These are phyloP conservation scores for Eimeria sp. DNA, from an alignment of 169 alveolate species.

Conservation along the genomic window DNA sequence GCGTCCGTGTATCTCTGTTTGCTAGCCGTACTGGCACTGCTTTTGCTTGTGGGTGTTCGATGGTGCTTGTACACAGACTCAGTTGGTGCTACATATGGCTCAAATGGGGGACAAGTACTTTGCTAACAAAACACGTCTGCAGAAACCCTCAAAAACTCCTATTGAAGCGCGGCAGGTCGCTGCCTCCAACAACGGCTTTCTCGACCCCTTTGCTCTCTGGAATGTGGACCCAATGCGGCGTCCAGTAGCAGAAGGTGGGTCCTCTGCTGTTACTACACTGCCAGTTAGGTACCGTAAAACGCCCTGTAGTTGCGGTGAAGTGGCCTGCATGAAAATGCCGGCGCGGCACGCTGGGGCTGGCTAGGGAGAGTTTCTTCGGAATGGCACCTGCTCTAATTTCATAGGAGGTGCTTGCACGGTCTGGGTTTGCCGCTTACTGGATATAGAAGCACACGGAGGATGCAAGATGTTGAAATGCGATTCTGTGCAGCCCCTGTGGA, in stretches of 20 bases:
- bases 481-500: constrained; percentile 43
- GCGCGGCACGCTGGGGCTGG: too few relatives aligned
- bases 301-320: not conserved
- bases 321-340: too few relatives aligned
- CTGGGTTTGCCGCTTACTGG: too few relatives aligned
- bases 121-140: not conserved
- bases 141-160: constrained; percentile 43
- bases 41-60: not conserved
- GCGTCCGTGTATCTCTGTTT: not conserved
- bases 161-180: constrained; percentile 53
- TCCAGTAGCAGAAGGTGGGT: constrained; percentile 42
- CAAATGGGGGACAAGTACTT: constrained; percentile 30
- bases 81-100: constrained; percentile 56
- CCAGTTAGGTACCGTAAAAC: not conserved
- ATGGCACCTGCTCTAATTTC: too few relatives aligned
- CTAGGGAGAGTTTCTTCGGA: too few relatives aligned
- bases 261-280: not conserved
- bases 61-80: constrained; percentile 20
- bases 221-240: constrained; percentile 56
- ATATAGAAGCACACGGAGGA: too few relatives aligned
- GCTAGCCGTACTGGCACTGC: not conserved
- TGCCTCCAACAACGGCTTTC: constrained; percentile 56
- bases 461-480: not conserved
- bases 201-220: constrained; percentile 55
- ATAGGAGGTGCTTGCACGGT: too few relatives aligned